Evolutionary conservation across 192 early-diverging fungal genomes (phyloP).

Genomic region (Backusella sp.): DNA sequence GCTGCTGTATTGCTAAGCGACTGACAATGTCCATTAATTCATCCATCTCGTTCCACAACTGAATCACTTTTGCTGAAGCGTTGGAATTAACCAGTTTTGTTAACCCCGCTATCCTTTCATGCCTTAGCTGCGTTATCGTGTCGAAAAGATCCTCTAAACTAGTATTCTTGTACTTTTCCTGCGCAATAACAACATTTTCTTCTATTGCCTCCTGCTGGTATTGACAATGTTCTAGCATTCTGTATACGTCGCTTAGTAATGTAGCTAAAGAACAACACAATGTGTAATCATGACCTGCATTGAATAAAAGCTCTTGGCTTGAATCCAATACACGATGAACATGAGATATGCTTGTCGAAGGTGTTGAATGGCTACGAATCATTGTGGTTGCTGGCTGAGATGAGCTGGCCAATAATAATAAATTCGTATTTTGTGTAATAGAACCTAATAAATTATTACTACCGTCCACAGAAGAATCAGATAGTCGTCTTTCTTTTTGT

Average conservation of each 20-base stretch:
- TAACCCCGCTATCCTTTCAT: not conserved
- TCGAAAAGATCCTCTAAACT: not conserved
- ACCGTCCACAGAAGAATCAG: constrained; percentile 17
- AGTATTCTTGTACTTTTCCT: not conserved
- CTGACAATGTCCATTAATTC: constrained; percentile 36
- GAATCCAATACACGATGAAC: constrained; percentile 14
- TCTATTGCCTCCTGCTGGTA: constrained; percentile 14
- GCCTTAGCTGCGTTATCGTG: not conserved
- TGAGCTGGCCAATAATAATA: constrained; percentile 1
- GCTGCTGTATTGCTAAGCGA: constrained; percentile 1
- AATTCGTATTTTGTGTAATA: constrained; percentile 22
- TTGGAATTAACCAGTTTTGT: not conserved
- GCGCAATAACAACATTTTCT: not conserved
- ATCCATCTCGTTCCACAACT: constrained; percentile 42
- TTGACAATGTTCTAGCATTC: constrained; percentile 44
- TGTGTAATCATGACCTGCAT: constrained; percentile 42
- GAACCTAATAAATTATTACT: constrained; percentile 22
- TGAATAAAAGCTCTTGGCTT: constrained; percentile 8
- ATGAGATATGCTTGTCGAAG: constrained; percentile 19
- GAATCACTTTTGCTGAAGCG: not conserved
- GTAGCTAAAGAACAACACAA: constrained; percentile 56
- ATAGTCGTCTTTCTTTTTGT: constrained; percentile 16
- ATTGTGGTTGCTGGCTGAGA: not conserved
- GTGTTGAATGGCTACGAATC: constrained; percentile 22
- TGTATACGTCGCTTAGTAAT: constrained; percentile 47